These are phyloP conservation scores for Haplosporangium sp. DNA, from an alignment of 371 early-diverging fungal species.

Conservation along the genomic window DNA sequence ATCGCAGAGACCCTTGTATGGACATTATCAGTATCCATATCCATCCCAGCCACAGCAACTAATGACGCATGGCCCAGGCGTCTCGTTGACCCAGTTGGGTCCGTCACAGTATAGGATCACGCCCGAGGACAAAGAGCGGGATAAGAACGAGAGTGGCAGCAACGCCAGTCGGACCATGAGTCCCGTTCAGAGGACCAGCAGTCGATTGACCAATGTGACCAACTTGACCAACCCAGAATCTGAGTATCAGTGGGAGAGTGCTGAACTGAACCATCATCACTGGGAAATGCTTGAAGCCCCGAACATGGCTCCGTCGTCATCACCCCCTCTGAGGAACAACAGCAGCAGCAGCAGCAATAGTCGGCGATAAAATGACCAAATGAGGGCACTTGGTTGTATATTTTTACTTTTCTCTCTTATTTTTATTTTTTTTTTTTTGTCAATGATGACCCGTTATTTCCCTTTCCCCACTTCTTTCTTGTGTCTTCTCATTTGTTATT, in stretches of 20 bases:
- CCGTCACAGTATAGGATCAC: slow-evolving; percentile 31
- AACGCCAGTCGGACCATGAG: slow-evolving; percentile 18
- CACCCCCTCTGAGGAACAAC: too few species aligned
- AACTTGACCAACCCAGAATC: slow-evolving; percentile 29
- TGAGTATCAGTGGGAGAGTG: slow-evolving; percentile 49
- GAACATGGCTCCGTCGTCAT: neutral
- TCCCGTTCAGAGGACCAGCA: slow-evolving; percentile 28
- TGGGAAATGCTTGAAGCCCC: slow-evolving; percentile 40
- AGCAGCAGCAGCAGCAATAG: too few species aligned
- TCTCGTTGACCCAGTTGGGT: slow-evolving; percentile 14
- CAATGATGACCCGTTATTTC: neutral
- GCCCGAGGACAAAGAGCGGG: slow-evolving; percentile 3
- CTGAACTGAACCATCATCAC: slow-evolving; percentile 31
- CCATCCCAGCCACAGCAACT: slow-evolving; percentile 5
- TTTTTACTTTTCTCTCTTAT: neutral
- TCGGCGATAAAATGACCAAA: too few species aligned
- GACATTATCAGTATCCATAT: slow-evolving; percentile 8
- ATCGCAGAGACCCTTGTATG: slow-evolving; percentile 11
- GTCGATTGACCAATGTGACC: slow-evolving; percentile 35
- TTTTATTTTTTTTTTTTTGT: neutral
- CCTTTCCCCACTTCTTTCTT: neutral
- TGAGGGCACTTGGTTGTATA: too few species aligned
- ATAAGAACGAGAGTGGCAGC: neutral
- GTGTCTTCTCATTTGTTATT: neutral
- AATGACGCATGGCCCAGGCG: too few species aligned